phyloP scores from a whole-genome alignment of 1,139 yeast species.

The Hansenula anomala region DNA sequence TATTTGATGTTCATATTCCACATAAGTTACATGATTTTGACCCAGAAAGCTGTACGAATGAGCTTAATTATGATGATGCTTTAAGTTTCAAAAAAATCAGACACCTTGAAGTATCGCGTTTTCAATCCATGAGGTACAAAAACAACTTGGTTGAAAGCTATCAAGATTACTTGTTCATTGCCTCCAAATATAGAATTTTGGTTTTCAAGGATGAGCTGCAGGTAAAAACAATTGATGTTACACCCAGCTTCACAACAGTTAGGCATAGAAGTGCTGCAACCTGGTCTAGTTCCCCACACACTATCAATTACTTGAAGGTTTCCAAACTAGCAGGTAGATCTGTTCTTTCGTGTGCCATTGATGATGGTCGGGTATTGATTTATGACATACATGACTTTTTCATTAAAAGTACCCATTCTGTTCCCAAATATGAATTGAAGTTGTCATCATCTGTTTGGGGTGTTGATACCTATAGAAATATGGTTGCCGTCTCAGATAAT shows the following conservation, averaged over 20 bases:
- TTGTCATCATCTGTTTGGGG: slow-evolving; percentile 63
- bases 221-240: slow-evolving; percentile 5
- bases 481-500: slow-evolving; percentile 56
- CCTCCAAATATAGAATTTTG: slow-evolving; percentile 8
- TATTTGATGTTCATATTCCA: slow-evolving; percentile 13
- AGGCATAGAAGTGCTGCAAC: slow-evolving; percentile 30
- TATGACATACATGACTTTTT: slow-evolving; percentile 32
- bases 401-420: slow-evolving; percentile 7
- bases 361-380: slow-evolving; percentile 50
- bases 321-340: slow-evolving; percentile 28
- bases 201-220: slow-evolving; percentile 7
- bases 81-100: slow-evolving; percentile 2
- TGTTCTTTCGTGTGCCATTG: slow-evolving; percentile 45
- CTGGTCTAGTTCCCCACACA: slow-evolving; percentile 52
- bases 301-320: slow-evolving; percentile 43
- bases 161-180: slow-evolving; percentile 8
- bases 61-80: slow-evolving; percentile 10
- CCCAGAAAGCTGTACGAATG: background rate
- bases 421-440: slow-evolving; percentile 36
- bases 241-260: slow-evolving; percentile 11
- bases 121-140: slow-evolving; percentile 8
- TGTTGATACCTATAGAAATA: slow-evolving; percentile 39
- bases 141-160: slow-evolving; percentile 17
- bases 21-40: background rate
- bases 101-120: background rate